These are phyloP conservation scores for Cladosporium austrohemisphaericum DNA, from an alignment of 2,329 filamentous ascomycete genomes.

Conservation along the genomic window DNA sequence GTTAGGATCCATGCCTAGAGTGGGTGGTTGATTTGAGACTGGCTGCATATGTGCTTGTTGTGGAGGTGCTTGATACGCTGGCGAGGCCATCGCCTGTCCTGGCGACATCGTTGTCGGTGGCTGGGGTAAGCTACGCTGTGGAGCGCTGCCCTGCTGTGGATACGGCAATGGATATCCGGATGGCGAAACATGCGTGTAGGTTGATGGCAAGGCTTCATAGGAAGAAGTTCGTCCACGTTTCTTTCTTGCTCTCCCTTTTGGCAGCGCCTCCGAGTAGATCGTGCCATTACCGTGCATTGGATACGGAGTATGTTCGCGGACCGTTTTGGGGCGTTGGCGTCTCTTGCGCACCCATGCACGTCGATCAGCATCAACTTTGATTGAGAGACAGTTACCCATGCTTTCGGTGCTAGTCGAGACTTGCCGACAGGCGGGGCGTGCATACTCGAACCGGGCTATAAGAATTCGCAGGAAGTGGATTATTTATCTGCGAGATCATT, in stretches of 20 bases:
- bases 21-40: neutral
- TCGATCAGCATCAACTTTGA: constrained; percentile 1
- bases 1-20: neutral
- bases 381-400: constrained; percentile 4
- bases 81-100: neutral
- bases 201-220: neutral
- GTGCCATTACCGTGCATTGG: neutral
- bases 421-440: neutral
- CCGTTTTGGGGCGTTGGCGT: neutral
- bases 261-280: neutral
- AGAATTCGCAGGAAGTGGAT: neutral
- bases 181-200: neutral
- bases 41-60: neutral
- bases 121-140: neutral
- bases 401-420: neutral
- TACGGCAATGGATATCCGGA: no score
- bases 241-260: neutral
- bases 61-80: neutral
- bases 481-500: no score
- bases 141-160: neutral
- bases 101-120: neutral
- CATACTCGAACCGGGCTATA: neutral
- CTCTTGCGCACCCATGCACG: constrained; percentile 5
- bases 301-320: neutral
- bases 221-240: neutral